A percentile compares a stretch with the other conserved stretches of the same genome.
These are phyloP conservation scores for Eugenia klotzschiana DNA, from an alignment of 441 rosid species.

Conservation along the genomic window DNA sequence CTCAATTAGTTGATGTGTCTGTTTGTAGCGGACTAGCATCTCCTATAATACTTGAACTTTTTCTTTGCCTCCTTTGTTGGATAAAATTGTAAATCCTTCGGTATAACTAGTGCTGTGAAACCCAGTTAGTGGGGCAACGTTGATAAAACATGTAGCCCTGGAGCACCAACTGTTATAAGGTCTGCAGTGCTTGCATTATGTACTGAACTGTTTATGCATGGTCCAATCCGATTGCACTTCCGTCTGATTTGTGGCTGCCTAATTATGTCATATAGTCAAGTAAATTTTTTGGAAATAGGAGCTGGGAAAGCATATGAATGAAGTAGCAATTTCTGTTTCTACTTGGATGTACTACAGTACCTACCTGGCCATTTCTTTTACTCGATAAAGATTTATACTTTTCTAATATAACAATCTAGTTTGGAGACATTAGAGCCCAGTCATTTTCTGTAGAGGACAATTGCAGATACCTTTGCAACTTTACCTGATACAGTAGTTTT, in stretches of 20 bases:
- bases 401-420: neutral
- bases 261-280: neutral
- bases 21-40: neutral
- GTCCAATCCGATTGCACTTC: neutral
- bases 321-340: neutral
- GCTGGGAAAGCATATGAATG: neutral
- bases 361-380: neutral
- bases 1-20: neutral
- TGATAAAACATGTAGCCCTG: neutral
- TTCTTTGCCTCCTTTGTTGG: neutral
- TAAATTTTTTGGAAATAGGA: neutral
- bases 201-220: neutral
- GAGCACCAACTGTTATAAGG: neutral
- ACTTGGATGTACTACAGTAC: neutral
- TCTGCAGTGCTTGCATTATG: neutral
- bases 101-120: neutral
- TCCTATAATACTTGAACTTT: neutral
- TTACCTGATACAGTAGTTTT: neutral
- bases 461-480: neutral
- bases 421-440: neutral
- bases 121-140: neutral
- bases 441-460: neutral
- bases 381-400: neutral
- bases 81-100: neutral
- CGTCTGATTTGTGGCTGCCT: neutral